A percentile compares a stretch with the other conserved stretches of the same genome.
phyloP scores from a whole-genome alignment of 768 basidiomycete species.

The Megacollybia marginata region DNA sequence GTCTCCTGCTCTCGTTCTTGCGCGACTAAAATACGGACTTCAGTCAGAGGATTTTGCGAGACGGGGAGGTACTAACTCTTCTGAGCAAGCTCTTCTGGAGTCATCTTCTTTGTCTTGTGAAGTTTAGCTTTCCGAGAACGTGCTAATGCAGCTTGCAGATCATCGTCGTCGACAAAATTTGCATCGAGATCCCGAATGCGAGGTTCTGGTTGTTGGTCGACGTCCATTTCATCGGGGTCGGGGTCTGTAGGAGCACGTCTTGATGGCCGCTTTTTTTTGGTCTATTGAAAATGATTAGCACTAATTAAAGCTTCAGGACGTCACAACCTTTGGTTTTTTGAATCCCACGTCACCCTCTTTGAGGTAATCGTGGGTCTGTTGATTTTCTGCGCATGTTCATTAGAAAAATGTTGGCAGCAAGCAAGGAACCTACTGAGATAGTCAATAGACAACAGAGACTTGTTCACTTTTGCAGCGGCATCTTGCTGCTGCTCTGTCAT shows the following conservation, averaged over 20 bases:
- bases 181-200: slow-evolving; percentile 67
- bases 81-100: slow-evolving; percentile 76
- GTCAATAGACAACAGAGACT: slow-evolving; percentile 76
- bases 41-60: slow-evolving; percentile 1
- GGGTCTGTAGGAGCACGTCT: slow-evolving; percentile 54
- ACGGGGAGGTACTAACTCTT: slow-evolving; percentile 45
- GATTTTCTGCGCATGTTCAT: slow-evolving; percentile 51
- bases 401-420: slow-evolving; percentile 9
- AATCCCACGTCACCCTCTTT: slow-evolving; percentile 91
- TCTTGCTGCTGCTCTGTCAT: slow-evolving; percentile 42
- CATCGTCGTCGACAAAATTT: slow-evolving; percentile 98
- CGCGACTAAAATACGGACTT: slow-evolving; percentile 41
- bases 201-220: slow-evolving; percentile 70
- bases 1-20: slow-evolving; percentile 53
- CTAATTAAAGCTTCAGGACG: background rate
- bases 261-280: slow-evolving; percentile 86
- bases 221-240: slow-evolving; percentile 61
- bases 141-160: slow-evolving; percentile 88
- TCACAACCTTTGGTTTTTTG: slow-evolving; percentile 82
- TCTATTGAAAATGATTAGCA: slow-evolving; percentile 34
- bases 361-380: slow-evolving; percentile 80
- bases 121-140: slow-evolving; percentile 78
- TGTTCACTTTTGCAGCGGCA: slow-evolving; percentile 62
- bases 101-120: slow-evolving; percentile 65
- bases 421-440: slow-evolving; percentile 66